phyloP scores from a whole-genome alignment of 495 filamentous ascomycete species.

The Xylaria palmicola region DNA sequence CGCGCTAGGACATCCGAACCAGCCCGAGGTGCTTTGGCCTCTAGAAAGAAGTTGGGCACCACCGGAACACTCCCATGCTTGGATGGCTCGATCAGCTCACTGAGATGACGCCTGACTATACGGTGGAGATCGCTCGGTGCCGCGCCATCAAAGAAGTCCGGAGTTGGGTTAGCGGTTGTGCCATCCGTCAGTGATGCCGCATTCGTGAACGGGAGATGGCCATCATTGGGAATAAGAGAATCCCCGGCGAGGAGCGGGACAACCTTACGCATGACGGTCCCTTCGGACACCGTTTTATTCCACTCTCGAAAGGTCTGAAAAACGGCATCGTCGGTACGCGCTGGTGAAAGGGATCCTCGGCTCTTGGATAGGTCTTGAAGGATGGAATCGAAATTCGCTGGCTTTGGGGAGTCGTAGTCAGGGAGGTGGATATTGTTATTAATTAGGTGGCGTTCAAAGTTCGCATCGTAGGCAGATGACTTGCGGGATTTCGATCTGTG shows the following conservation, averaged over 20 bases:
- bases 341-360: not conserved
- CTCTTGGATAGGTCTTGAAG: not conserved
- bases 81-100: slow-evolving; percentile 35
- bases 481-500: not conserved
- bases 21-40: slow-evolving; percentile 39
- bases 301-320: not conserved
- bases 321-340: not conserved
- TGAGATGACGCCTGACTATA: slow-evolving; percentile 16
- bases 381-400: not conserved
- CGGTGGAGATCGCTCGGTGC: slow-evolving; percentile 12
- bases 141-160: slow-evolving; percentile 43
- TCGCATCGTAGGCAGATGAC: not conserved
- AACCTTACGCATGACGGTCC: not conserved
- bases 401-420: not conserved
- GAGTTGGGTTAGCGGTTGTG: slow-evolving; percentile 21
- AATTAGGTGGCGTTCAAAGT: not conserved
- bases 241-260: not conserved
- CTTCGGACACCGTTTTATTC: not conserved
- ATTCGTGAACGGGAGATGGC: not conserved
- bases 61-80: slow-evolving; percentile 33
- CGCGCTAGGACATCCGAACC: slow-evolving; percentile 28
- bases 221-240: not conserved
- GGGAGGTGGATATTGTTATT: not conserved
- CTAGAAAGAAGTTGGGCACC: slow-evolving; percentile 43
- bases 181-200: not conserved